Evolutionary conservation across 2,329 filamentous ascomycete genomes (phyloP).

Genomic region (Mycocentrospora acerina): DNA sequence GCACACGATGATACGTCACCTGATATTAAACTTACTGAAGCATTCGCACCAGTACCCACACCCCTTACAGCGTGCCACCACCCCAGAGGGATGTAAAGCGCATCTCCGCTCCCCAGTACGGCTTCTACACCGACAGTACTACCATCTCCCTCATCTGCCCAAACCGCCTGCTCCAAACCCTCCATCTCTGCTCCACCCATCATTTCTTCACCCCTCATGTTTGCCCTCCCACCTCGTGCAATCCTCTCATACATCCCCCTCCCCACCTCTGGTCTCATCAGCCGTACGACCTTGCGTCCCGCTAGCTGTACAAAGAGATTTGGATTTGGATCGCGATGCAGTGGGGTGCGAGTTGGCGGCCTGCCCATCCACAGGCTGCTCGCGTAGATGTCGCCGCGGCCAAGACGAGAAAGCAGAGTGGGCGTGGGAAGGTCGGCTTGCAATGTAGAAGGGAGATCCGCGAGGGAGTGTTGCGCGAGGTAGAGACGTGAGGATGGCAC

Average conservation of each 20-base stretch:
- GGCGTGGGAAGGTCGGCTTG: conserved; percentile 69
- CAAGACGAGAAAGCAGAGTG: conserved; percentile 60
- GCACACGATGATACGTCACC: conserved; percentile 16
- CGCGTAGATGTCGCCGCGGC: conserved; percentile 81
- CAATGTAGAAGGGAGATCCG: conserved; percentile 65
- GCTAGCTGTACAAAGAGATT: conserved; percentile 87
- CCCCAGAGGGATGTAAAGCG: conserved; percentile 74
- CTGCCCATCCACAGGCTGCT: conserved; percentile 87
- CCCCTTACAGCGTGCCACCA: conserved; percentile 88
- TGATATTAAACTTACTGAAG: conserved; percentile 49
- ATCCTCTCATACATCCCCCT: conserved; percentile 59
- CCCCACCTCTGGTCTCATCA: conserved; percentile 68
- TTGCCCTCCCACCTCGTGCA: conserved; percentile 50
- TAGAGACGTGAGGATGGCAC: conserved; percentile 60
- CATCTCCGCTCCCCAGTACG: conserved; percentile 65
- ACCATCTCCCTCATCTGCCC: conserved; percentile 51
- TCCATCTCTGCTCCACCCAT: conserved; percentile 77
- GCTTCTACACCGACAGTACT: conserved; percentile 35
- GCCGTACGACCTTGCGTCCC: conserved; percentile 70
- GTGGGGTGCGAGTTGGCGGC: conserved; percentile 82
- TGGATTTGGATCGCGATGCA: conserved; percentile 91
- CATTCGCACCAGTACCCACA: conserved; percentile 57
- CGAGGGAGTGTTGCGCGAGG: conserved; percentile 77
- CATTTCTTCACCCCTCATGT: conserved; percentile 81
- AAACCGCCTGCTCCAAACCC: conserved; percentile 68